phyloP scores from a whole-genome alignment of 768 basidiomycete species.

The Lentinula lateritia region DNA sequence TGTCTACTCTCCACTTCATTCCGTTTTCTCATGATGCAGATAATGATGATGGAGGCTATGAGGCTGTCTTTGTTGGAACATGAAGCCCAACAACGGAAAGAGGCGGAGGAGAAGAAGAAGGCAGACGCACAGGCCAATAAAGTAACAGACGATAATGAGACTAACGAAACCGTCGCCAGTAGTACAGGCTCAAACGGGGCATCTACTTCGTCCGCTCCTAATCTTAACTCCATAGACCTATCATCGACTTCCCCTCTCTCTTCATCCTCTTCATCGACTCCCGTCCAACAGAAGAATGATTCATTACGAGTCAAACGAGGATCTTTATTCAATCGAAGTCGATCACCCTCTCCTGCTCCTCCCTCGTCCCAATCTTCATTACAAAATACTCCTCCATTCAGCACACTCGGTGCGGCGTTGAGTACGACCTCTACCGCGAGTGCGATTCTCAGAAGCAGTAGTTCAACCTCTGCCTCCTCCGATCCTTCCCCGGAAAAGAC shows the following conservation, averaged over 20 bases:
- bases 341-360: constrained; percentile 9
- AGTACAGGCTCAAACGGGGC: constrained; percentile 17
- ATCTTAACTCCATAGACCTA: not conserved
- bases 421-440: constrained; percentile 41
- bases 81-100: constrained; percentile 84
- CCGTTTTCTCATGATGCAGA: constrained; percentile 34
- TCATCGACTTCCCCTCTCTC: constrained; percentile 15
- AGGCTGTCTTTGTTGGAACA: constrained; percentile 90
- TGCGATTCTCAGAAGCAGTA: constrained; percentile 27
- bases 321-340: constrained; percentile 6
- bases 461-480: not conserved
- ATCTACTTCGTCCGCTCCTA: constrained; percentile 19
- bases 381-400: constrained; percentile 36
- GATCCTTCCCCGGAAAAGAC: not conserved
- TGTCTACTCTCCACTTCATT: not conserved
- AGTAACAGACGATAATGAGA: constrained; percentile 20
- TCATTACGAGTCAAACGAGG: constrained; percentile 4
- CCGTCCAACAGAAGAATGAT: constrained; percentile 6
- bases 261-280: constrained; percentile 9
- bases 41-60: constrained; percentile 99
- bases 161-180: constrained; percentile 17
- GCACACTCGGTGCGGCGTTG: constrained; percentile 37
- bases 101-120: constrained; percentile 64
- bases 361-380: not conserved
- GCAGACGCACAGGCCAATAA: constrained; percentile 34